phyloP scores from a whole-genome alignment of 2,329 filamentous ascomycete genomes.

The Epichloe sp. region DNA sequence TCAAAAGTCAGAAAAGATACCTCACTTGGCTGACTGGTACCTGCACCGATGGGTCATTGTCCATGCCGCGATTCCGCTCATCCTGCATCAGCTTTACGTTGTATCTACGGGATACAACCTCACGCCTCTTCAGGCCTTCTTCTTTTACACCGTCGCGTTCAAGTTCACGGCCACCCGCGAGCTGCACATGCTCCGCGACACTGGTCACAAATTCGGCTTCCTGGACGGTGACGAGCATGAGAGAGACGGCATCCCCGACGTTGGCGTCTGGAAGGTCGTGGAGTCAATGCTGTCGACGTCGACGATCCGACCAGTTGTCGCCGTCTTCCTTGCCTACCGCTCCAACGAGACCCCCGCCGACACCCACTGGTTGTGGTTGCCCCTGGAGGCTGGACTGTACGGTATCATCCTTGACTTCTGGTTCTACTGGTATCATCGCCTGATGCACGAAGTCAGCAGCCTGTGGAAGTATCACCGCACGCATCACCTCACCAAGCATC shows the following conservation, averaged over 20 bases:
- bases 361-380: neutral
- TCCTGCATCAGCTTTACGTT: conserved; percentile 4
- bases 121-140: conserved; percentile 3
- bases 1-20: conserved; percentile 3
- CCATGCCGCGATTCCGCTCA: conserved; percentile 4
- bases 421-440: conserved; percentile 6
- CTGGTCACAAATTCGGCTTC: conserved; percentile 3
- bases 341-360: neutral
- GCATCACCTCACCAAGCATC: conserved; percentile 6
- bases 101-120: conserved; percentile 4
- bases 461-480: conserved; percentile 6
- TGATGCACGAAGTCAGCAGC: conserved; percentile 4
- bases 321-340: conserved; percentile 2
- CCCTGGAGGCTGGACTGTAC: conserved; percentile 2
- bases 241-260: conserved; percentile 4
- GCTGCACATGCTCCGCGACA: neutral
- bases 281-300: conserved; percentile 1
- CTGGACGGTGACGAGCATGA: conserved; percentile 6
- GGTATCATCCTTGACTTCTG: conserved; percentile 5
- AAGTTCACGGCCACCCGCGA: conserved; percentile 5
- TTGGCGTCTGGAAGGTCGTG: conserved; percentile 1
- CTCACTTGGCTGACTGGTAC: conserved; percentile 1
- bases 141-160: conserved; percentile 2
- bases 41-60: conserved; percentile 5
- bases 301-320: conserved; percentile 2